Evolutionary conservation across 2,329 filamentous ascomycete species (phyloP), one percentile per base, ranked within the genome.

Genomic region (Phialemoniopsis sp.): DNA sequence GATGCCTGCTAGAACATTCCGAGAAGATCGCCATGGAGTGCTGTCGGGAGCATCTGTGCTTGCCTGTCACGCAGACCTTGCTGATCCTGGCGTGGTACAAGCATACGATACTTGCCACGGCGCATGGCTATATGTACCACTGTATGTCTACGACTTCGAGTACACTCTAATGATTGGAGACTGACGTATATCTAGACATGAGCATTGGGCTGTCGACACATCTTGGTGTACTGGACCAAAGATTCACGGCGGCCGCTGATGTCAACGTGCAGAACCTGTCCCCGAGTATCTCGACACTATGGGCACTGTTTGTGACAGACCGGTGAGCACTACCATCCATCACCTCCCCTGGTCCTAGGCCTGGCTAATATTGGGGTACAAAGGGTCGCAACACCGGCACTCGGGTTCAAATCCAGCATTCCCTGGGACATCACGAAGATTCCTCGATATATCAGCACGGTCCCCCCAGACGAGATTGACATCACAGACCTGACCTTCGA

Each of bases 171-270:
- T 15, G 6, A 10, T 16, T 15, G 16, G 17, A 6, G 13, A 15
- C 32, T 34, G 14, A 15, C 32, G 18, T 7, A 34, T 15, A 8
- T 18, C 32, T 7, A 34, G 32, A 34, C 32, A 34, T 34, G 32
- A 18, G 14, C 18, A 34, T 34, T 15, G 32, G 32, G n/a, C 13
- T 34, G n/a, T 34, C 32, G 32, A 34, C 32, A 16, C 32, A 34
- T 18, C 15, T 34, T 9, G 18, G 32, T 17, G 32, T 34, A 12
- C 14, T 17, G 32, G 32, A 13, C 32, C 32, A 34, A 16, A 13
- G 16, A 10, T 13, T 18, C n/a, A 15, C 32, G 14, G 13, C 7
- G 32, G 32, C 13, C n/a, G 18, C 12, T 4, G 12, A 15, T 4
- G 32, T 15, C 8, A 18, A 34, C 18, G 14, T 18, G 4, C n/a